Evolutionary conservation across 257 asterid species (phyloP).

Genomic region (Ajuga chamaepitys): DNA sequence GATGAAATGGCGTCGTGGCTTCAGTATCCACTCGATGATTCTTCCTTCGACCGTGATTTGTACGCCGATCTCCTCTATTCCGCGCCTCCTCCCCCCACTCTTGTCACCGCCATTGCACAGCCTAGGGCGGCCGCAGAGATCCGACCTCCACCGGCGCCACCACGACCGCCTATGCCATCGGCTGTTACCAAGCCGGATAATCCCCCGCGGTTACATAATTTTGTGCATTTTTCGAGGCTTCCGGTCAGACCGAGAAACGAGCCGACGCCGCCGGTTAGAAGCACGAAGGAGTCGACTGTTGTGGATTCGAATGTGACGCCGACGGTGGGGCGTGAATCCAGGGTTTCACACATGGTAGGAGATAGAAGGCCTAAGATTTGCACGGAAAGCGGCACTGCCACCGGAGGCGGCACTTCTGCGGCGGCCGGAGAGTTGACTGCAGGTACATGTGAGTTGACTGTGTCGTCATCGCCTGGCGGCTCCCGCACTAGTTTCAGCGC

Average conservation of each 20-base stretch:
- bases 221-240: slow-evolving; percentile 50
- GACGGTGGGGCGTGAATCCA: slow-evolving; percentile 20
- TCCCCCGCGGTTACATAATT: slow-evolving; percentile 28
- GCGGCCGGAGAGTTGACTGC: slow-evolving; percentile 25
- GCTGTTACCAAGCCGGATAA: slow-evolving; percentile 9
- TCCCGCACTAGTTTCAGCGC: slow-evolving; percentile 44
- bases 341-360: slow-evolving; percentile 17
- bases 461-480: slow-evolving; percentile 51
- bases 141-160: slow-evolving; percentile 30
- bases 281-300: slow-evolving; percentile 33
- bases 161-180: slow-evolving; percentile 31
- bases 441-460: slow-evolving; percentile 39
- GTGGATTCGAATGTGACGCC: slow-evolving; percentile 54
- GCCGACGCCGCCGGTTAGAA: slow-evolving; percentile 18
- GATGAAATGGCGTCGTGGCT: slow-evolving; percentile 93
- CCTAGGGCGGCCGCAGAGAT: slow-evolving; percentile 28
- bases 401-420: slow-evolving; percentile 12
- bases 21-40: slow-evolving; percentile 63
- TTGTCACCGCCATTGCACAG: slow-evolving; percentile 17
- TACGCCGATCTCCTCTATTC: slow-evolving; percentile 55
- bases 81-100: slow-evolving; percentile 31
- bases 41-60: slow-evolving; percentile 62
- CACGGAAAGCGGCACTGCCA: slow-evolving; percentile 15
- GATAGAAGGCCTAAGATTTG: slow-evolving; percentile 22
- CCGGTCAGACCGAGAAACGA: slow-evolving; percentile 32